These are phyloP conservation scores for Geopyxis carbonaria DNA, from an alignment of 495 filamentous ascomycete genomes.

Conservation along the genomic window DNA sequence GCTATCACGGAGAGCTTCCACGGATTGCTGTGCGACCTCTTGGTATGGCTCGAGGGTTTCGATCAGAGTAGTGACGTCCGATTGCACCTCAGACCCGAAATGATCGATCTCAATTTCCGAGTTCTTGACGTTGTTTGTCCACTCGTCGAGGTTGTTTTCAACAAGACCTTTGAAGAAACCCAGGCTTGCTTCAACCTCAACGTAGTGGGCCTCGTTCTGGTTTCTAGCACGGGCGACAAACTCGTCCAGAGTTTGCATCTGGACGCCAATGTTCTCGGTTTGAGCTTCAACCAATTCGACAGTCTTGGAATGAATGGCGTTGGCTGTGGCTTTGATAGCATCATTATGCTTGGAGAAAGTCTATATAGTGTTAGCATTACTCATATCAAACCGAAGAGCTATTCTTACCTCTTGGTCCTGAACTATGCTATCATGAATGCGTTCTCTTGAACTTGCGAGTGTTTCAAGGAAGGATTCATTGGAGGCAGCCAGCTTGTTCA, in stretches of 20 bases:
- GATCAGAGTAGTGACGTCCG: constrained; percentile 30
- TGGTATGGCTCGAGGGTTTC: constrained; percentile 41
- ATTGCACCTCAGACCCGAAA: too few species aligned
- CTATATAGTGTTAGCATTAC: constrained; percentile 5
- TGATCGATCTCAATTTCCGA: too few species aligned
- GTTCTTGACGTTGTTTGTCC: constrained; percentile 7
- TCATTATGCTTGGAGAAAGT: constrained; percentile 36
- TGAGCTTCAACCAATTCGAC: constrained; percentile 80
- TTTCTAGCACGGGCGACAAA: constrained; percentile 71
- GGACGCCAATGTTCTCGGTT: constrained; percentile 62
- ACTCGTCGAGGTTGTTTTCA: not conserved
- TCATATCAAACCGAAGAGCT: not conserved
- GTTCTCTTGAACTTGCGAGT: constrained; percentile 53
- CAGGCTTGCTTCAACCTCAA: not conserved
- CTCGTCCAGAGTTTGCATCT: constrained; percentile 78
- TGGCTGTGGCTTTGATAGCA: constrained; percentile 62
- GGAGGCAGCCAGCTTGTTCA: constrained; percentile 57
- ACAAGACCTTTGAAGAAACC: not conserved
- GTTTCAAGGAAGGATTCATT: constrained; percentile 53
- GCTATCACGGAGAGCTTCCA: constrained; percentile 47
- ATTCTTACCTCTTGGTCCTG: constrained; percentile 66
- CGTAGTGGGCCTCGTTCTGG: constrained; percentile 52
- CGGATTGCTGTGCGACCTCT: constrained; percentile 45
- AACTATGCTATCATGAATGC: constrained; percentile 62
- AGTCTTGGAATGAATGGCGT: constrained; percentile 81